Conservation (phyloP, 176 grass and related monocot species). For the Panicum miliaceum region DNA sequence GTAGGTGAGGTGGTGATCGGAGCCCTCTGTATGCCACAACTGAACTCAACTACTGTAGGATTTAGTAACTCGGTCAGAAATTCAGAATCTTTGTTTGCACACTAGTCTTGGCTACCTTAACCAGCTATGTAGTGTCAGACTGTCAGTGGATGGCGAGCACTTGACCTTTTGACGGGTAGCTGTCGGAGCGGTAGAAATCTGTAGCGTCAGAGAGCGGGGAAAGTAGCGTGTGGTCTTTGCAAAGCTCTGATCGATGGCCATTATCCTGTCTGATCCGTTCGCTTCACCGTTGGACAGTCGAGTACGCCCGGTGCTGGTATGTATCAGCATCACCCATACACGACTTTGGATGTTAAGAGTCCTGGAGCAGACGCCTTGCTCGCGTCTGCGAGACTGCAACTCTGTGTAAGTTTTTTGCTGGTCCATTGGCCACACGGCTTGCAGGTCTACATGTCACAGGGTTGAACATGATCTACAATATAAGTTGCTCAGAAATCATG, state of each 20-base stretch:
- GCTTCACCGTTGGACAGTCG: not conserved
- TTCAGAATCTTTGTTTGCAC: not conserved
- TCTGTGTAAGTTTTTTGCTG: not conserved
- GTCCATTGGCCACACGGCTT: not conserved
- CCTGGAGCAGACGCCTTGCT: not conserved
- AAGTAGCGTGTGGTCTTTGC: constrained; percentile 5
- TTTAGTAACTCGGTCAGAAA: not conserved
- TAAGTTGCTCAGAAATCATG: not conserved
- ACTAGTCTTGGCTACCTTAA: not conserved
- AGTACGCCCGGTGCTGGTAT: not conserved
- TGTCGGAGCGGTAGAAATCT: constrained; percentile 17
- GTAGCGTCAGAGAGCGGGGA: constrained; percentile 3
- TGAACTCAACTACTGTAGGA: not conserved
- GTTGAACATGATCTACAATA: not conserved
- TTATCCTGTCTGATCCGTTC: not conserved
- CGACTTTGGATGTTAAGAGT: not conserved
- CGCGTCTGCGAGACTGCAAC: not conserved
- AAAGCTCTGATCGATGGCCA: not conserved
- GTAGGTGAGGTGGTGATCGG: constrained; percentile 32
- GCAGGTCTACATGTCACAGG: no score
- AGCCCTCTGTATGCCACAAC: not conserved
- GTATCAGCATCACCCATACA: not conserved
- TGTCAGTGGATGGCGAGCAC: not conserved
- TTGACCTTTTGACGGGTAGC: not conserved
- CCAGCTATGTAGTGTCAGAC: not conserved